Percentiles rank a stretch among this genome's conserved stretches.
Conservation (phyloP, 129 eudicot genomes). For the sunflower (Helianthus annuus) region DNA sequence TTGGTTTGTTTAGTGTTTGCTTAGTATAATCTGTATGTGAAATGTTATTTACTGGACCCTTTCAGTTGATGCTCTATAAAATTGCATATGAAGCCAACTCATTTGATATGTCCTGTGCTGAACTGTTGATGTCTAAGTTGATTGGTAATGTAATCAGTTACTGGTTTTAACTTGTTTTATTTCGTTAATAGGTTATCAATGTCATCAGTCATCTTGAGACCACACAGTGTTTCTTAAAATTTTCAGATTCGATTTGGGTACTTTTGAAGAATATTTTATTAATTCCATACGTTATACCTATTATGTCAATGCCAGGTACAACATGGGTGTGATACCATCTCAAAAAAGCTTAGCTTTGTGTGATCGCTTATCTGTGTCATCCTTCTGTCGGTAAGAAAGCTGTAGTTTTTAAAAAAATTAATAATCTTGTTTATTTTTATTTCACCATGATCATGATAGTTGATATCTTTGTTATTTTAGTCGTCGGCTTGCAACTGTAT, state of each 20-base stretch:
- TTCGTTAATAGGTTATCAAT: too few species aligned
- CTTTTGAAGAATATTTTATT: neutral
- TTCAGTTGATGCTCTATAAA: neutral
- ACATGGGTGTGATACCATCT: constrained; percentile 87
- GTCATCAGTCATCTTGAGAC: too few species aligned
- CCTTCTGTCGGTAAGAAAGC: constrained; percentile 78
- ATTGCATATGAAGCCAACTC: neutral
- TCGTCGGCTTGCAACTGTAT: constrained; percentile 70
- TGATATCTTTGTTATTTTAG: constrained; percentile 35
- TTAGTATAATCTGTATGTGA: too few species aligned
- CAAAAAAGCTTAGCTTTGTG: constrained; percentile 82
- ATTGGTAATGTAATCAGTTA: too few species aligned
- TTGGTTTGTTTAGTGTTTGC: too few species aligned
- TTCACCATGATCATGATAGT: neutral
- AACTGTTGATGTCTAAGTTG: too few species aligned
- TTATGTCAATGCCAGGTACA: constrained; percentile 58
- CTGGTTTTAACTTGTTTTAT: too few species aligned
- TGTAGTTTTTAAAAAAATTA: neutral
- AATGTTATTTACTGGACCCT: neutral
- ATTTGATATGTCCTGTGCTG: too few species aligned
- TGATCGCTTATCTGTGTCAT: constrained; percentile 72
- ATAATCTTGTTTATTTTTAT: too few species aligned
- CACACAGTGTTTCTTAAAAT: neutral
- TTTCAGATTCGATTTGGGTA: neutral
- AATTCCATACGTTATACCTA: neutral